phyloP scores from a whole-genome alignment of 805 yeast species.

The Ogataea siamensis region DNA sequence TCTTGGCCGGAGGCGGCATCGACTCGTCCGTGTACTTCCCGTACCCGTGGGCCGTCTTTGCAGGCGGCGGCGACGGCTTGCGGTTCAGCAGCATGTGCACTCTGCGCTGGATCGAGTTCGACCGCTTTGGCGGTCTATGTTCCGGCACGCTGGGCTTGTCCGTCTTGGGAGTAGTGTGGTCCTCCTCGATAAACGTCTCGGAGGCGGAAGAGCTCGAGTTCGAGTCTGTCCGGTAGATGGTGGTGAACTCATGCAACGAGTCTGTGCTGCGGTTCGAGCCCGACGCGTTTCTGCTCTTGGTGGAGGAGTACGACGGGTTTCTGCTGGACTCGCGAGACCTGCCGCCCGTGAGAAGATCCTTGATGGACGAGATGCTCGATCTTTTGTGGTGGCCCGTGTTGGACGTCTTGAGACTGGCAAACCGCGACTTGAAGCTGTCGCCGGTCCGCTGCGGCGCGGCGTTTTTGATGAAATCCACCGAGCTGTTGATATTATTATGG shows the following conservation, averaged over 20 bases:
- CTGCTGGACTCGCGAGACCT: constrained; percentile 26
- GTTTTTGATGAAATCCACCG: constrained; percentile 38
- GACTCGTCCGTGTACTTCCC: constrained; percentile 62
- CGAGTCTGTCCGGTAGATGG: constrained; percentile 13
- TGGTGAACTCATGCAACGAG: constrained; percentile 22
- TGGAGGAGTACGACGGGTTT: constrained; percentile 20
- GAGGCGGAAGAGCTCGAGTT: constrained; percentile 12
- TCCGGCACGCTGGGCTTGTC: constrained; percentile 21
- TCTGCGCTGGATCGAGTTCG: constrained; percentile 51
- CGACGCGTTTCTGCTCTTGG: constrained; percentile 19
- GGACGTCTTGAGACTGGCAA: constrained; percentile 19
- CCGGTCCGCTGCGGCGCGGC: constrained; percentile 26
- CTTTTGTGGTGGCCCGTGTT: constrained; percentile 28
- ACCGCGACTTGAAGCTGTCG: constrained; percentile 22
- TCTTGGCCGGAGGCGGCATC: constrained; percentile 22
- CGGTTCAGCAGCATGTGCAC: constrained; percentile 49
- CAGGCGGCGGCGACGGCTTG: constrained; percentile 43
- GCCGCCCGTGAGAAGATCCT: constrained; percentile 37
- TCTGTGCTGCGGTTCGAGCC: constrained; percentile 23
- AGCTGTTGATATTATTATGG: constrained; percentile 33
- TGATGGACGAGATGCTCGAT: constrained; percentile 36
- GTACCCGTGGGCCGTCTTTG: constrained; percentile 75
- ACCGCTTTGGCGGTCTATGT: constrained; percentile 29
- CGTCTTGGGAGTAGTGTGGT: constrained; percentile 2
- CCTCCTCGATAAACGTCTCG: constrained; percentile 19